Evolutionary conservation across 73 alveolate species (phyloP).

Genomic region (Blepharisma japonicum): DNA sequence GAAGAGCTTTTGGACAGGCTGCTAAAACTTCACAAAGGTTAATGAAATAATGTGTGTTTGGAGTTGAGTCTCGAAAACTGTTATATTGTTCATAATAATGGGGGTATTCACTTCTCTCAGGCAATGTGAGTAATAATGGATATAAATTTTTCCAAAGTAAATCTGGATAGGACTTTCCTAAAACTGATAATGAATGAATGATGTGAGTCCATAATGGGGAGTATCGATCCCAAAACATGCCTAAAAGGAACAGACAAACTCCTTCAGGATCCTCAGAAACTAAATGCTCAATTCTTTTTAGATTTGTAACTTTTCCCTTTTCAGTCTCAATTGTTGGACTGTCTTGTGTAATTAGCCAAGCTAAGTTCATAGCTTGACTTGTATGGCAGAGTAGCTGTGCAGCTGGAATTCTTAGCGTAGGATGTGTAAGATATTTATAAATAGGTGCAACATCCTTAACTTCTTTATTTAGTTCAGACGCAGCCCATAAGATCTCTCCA

Average conservation of each 20-base stretch:
- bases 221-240: constrained; percentile 16
- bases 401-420: constrained; percentile 26
- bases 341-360: background rate
- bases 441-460: background rate
- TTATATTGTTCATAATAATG: background rate
- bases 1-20: background rate
- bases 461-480: background rate
- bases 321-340: background rate
- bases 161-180: background rate
- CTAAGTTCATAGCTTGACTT: background rate
- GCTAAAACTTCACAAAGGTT: constrained; percentile 15
- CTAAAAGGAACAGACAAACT: background rate
- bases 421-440: background rate
- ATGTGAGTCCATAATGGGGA: constrained; percentile 21
- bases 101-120: background rate
- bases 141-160: background rate
- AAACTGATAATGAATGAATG: background rate
- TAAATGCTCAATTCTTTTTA: constrained; percentile 20
- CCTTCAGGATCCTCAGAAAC: constrained; percentile 5
- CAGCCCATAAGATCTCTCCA: constrained; percentile 10
- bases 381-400: background rate
- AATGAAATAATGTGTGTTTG: background rate
- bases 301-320: background rate
- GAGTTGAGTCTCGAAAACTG: background rate
- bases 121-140: background rate